Conservation (phyloP, 768 basidiomycete species). For the Macrolepiota albuminosa region DNA sequence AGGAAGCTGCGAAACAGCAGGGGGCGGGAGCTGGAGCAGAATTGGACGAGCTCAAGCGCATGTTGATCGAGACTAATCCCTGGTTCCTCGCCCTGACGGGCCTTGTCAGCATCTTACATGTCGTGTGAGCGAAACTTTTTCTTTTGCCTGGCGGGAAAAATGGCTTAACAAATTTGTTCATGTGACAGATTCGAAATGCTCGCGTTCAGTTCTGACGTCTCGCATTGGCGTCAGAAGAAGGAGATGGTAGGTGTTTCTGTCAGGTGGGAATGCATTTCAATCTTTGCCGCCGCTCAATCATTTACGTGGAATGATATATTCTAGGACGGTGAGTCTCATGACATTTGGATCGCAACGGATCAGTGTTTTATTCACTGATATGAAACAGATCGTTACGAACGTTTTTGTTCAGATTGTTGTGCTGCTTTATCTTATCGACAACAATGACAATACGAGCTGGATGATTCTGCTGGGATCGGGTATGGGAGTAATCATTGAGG, state of each 20-base stretch:
- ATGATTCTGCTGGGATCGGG: slow-evolving; percentile 94
- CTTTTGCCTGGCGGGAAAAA: slow-evolving; percentile 2
- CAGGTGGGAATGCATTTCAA: slow-evolving; percentile 43
- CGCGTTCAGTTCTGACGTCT: slow-evolving; percentile 92
- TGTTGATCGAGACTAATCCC: slow-evolving; percentile 85
- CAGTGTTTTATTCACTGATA: background rate
- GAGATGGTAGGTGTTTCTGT: slow-evolving; percentile 95
- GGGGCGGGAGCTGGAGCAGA: slow-evolving; percentile 61
- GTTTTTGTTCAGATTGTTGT: slow-evolving; percentile 91
- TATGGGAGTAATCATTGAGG: slow-evolving; percentile 78
- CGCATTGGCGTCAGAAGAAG: slow-evolving; percentile 92
- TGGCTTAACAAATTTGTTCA: background rate
- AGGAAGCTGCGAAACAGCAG: slow-evolving; percentile 78
- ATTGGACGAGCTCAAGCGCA: slow-evolving; percentile 92
- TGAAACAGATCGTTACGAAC: slow-evolving; percentile 71
- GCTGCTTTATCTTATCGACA: slow-evolving; percentile 91
- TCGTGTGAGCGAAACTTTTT: slow-evolving; percentile 51
- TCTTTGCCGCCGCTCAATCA: background rate
- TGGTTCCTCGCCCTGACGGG: slow-evolving; percentile 84
- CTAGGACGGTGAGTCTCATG: slow-evolving; percentile 47
- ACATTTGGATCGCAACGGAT: background rate
- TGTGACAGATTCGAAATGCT: slow-evolving; percentile 81
- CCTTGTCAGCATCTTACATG: slow-evolving; percentile 82
- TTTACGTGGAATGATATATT: slow-evolving; percentile 9
- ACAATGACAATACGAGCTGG: slow-evolving; percentile 93